Base-by-base conservation (phyloP, 2,329 filamentous ascomycete species). In the Neofusicoccum ribis region DNA sequence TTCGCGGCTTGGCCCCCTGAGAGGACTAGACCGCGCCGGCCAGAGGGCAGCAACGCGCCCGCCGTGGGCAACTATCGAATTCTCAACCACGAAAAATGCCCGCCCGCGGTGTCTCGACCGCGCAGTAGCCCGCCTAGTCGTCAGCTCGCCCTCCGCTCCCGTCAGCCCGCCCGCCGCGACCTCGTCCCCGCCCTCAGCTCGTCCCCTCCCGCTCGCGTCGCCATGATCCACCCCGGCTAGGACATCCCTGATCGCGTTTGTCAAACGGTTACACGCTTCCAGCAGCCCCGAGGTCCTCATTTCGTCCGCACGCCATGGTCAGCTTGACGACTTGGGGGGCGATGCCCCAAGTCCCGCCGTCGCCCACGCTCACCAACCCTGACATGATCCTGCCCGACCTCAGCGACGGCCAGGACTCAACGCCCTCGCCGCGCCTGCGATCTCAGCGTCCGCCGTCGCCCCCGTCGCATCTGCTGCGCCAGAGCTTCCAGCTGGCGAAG, bases 281-380 rank as follows among this genome's bases (percentile, higher is more conserved):
- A n/a, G 54, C 36, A 27, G 50, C 58, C 7, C 43, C 59, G 43
- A 34, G n/a, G 37, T 34, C 34, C 43, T 41, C 44, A 12, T 20
- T 37, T 31, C 31, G 31, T 36, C 43, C 46, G 27, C 46, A 27
- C 20, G 41, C 49, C 61, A 63, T 63, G 52, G 46, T 50, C 54
- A 65, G 54, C 46, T 39, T 65, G 27, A 49, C 47, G 37, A 65
- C 63, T 43, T 65, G 63, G 63, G 63, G 47, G 41, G 46, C 52
- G 12, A 65, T 65, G 63, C 44, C 63, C 27, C 52, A 60, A 46
- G 27, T 49, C 9, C 63, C 90, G 68, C 88, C 87, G 12, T 96
- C 92, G 66, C 93, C 93, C 52, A 96, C 93, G 2, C 82, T 97
- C 72, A 96, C 92, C 64, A 96, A 97, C 77, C 92, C 93, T 61